phyloP scores from a whole-genome alignment of 805 yeast genomes.

The Yamadazyma kitorensis region DNA sequence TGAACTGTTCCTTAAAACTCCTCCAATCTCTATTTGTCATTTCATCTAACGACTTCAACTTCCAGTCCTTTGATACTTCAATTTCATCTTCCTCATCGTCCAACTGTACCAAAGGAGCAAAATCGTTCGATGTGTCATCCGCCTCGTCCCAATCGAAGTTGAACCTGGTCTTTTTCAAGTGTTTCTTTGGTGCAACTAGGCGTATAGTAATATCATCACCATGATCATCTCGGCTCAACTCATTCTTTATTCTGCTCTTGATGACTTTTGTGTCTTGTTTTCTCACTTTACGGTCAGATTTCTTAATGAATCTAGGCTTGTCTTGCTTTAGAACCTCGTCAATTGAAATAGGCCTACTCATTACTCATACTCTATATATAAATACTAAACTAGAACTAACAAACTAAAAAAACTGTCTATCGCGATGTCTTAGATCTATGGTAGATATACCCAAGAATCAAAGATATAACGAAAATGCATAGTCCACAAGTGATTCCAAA shows the following conservation, averaged over 20 bases:
- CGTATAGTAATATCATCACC: too few species aligned
- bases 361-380: not conserved
- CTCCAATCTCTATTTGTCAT: conserved; percentile 92
- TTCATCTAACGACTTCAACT: conserved; percentile 53
- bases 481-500: conserved; percentile 24
- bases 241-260: not conserved
- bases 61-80: conserved; percentile 52
- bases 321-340: conserved; percentile 9
- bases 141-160: conserved; percentile 65
- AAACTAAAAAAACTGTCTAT: not conserved
- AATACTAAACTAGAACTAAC: not conserved
- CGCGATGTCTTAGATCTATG: conserved; percentile 2
- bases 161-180: conserved; percentile 34
- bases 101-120: conserved; percentile 34
- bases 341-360: conserved; percentile 11
- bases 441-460: conserved; percentile 21
- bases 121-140: conserved; percentile 60
- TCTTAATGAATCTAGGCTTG: conserved; percentile 11
- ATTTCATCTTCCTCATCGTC: conserved; percentile 12
- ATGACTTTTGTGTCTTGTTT: conserved; percentile 1
- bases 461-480: conserved; percentile 17
- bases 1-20: conserved; percentile 73
- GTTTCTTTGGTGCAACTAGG: too few species aligned
- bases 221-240: too few species aligned
- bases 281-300: conserved; percentile 2